Evolutionary conservation across 1,284 basidiomycete genomes (phyloP), one percentile per base, ranked within the genome.

Genomic region (Ceratobasidium papillatum): DNA sequence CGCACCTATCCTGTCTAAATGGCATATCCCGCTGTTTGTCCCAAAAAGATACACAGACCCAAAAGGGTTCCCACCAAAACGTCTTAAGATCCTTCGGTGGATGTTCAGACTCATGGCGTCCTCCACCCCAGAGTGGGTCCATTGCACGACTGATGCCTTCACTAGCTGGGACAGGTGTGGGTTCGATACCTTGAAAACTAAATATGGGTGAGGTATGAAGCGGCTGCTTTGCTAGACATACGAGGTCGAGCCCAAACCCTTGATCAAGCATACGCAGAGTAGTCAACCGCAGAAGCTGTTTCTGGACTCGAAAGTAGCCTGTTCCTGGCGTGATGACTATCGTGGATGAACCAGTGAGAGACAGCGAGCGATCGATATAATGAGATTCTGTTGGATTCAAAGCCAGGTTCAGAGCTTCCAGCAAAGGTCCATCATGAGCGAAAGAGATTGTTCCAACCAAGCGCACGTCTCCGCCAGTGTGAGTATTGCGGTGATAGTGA

Each of bases 221-320:
- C 0, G 98, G 98, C 76, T 94, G 93, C 82, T 98, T 98, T 45
- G 94, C 91, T 47, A 99, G 86, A 56, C 92, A 94, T 63, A 99
- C 91, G 27, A 99, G 87, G 80, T 99, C 95, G 5, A 98, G 84
- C 0, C 92, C 91, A 77, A 97, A 92, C 0, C 98, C 98, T 81
- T 97, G 96, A 80, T 98, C 96, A 49, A 98, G 88, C 87, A 99
- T 91, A n/a, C 98, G 89, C 66, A 95, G 95, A 0, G 96, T 98
- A 0, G 97, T 99, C 77, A 99, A 83, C 4, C 96, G 90, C 8
- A 99, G 86, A 0, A 99, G 87, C 76, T 91, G 89, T 82, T 98
- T 98, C 77, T 93, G 91, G 1, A 98, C 98, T 27, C 92, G 90
- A 81, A 96, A 99, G 81, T 95, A 95, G 0, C 95, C 96, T 1